Evolutionary conservation across 768 basidiomycete genomes (phyloP).

Genomic region (Termitomyces sp.): DNA sequence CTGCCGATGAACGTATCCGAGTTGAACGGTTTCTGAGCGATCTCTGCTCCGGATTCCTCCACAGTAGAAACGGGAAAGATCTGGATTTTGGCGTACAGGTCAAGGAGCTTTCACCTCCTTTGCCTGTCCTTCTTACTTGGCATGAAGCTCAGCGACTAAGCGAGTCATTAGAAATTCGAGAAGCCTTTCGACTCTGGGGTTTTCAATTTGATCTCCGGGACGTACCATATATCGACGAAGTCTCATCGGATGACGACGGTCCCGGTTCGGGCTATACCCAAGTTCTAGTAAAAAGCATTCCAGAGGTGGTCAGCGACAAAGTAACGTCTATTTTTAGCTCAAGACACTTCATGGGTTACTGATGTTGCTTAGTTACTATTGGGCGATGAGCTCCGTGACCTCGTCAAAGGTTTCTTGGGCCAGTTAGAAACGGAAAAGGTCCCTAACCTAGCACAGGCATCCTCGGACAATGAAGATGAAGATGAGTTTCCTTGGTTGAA

Average conservation of each 20-base stretch:
- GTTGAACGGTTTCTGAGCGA: constrained; percentile 80
- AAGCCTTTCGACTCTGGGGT: constrained; percentile 67
- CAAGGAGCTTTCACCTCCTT: constrained; percentile 47
- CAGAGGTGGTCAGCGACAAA: constrained; percentile 72
- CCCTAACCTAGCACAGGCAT: neutral
- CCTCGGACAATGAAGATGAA: constrained; percentile 6
- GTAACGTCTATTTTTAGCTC: constrained; percentile 40
- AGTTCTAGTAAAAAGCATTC: constrained; percentile 58
- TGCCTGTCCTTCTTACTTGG: constrained; percentile 61
- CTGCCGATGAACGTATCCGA: constrained; percentile 93
- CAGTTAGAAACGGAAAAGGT: constrained; percentile 49
- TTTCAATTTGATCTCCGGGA: constrained; percentile 45
- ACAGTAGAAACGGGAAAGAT: constrained; percentile 28
- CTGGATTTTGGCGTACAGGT: constrained; percentile 29
- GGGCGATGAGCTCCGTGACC: constrained; percentile 69
- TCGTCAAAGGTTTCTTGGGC: constrained; percentile 71
- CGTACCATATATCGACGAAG: constrained; percentile 6
- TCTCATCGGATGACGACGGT: constrained; percentile 22
- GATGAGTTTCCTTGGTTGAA: constrained; percentile 56
- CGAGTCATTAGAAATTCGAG: constrained; percentile 34
- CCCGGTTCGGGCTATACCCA: constrained; percentile 54
- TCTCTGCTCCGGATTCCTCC: constrained; percentile 68
- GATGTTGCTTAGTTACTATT: constrained; percentile 46
- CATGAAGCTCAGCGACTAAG: constrained; percentile 56
- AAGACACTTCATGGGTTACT: neutral